Base-by-base conservation (phyloP, 176 grass and related monocot genomes). In the Rhipidocladum racemiflorum region DNA sequence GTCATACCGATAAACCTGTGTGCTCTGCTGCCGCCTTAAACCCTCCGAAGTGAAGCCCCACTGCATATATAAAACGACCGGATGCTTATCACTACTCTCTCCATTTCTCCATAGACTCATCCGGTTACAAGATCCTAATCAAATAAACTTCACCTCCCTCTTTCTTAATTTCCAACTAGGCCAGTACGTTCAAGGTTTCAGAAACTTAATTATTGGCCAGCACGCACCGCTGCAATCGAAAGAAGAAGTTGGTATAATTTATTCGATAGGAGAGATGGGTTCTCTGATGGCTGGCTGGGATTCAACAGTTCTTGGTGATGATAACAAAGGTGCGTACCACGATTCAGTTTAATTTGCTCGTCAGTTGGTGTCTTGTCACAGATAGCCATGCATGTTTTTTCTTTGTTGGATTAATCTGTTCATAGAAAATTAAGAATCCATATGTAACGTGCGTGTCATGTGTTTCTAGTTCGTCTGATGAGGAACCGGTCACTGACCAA, bases 201-300 rank as follows among this genome's bases (percentile, higher is more conserved):
- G 16, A 17, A 50, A 18, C 48, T 50, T 18, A 0, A 1, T 30
- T n/a, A n/a, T 6, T 2, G 48, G 44, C 4, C 28, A 16, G 45
- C 45, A 16, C 45, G 13, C 14, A 48, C 45, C 2, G 49, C 49
- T 51, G 16, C 49, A 51, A 51, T 21, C 11, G 40, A 25, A 64
- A 7, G 28, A 46, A 75, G 1, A 12, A 43, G 12, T 32, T 61
- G 11, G 38, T 23, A 5, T 40, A 28, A 1, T 49, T 49, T 20
- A 53, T 3, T 7, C 6, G 18, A 20, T 21, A 24, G 17, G 35
- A 48, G 61, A 85, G 11, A 98, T 98, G 95, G 95, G 95, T 5
- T 98, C 95, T 65, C 92, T 98, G 24, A 95, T 95, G 92, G 86
- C 92, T 40, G 95, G 95, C 46, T 98, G 95, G 95, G 90, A 82